Base-by-base conservation (phyloP, 257 asterid species). In the Capsicum pubescens region DNA sequence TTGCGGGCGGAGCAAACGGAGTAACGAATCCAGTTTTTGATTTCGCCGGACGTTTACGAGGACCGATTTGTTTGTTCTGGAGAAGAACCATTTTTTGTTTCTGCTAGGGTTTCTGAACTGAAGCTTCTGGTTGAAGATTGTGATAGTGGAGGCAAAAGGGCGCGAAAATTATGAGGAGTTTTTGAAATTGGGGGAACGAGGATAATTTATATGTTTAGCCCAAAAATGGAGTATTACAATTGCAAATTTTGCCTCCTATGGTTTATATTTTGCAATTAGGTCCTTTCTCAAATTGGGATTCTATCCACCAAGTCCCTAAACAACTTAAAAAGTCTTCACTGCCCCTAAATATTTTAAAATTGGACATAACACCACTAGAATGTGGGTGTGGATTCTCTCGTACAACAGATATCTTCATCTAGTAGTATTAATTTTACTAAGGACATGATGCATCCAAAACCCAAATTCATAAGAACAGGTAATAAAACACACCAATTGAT, bases 1-100 rank as follows among this genome's bases (percentile, higher is more conserved):
- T 88, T 85, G 82, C 9, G 84, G 93, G 85, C 83, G 77, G 85
- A 46, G 88, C 87, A 83, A 89, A 89, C 0, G 95, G 93, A 64
- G 95, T 87, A 17, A 89, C 90, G 74, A 92, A 92, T 84, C 87
- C 88, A 48, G 46, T 83, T 84, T 82, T 88, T 79, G 90, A 70
- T 71, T 92, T 92, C 77, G 91, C 57, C 12, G 91, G 86, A 48
- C 94, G 93, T 81, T 91, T 92, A 11, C 95, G 93, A 42, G 94
- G 80, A 71, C 58, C 69, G 46, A 35, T 58, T 9, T 68, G 68
- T 44, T 82, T 82, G 67, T 36, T 82, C 67, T 82, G 77, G n/a
- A n/a, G 79, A 59, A 89, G 87, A 90, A 90, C 89, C 86, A 84
- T 71, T 60, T 44, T 39, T 55, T 17, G 14, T 39, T 76, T 12